phyloP scores from a whole-genome alignment of 257 asterid species.

The Solanum megistacrolobum region DNA sequence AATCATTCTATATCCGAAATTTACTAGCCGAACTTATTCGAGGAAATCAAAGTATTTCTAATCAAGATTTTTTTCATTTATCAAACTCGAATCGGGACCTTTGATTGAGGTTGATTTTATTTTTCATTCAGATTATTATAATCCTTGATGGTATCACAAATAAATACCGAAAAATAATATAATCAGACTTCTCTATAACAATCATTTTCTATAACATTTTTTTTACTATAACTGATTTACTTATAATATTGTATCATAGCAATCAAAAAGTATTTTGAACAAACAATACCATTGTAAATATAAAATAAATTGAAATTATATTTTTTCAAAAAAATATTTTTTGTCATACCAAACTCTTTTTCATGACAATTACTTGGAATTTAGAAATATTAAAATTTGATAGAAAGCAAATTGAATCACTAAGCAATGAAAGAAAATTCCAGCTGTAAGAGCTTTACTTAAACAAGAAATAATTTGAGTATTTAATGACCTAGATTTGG shows the following conservation, averaged over 20 bases:
- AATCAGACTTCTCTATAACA: too few species aligned
- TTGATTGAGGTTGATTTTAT: background rate
- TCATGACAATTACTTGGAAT: background rate
- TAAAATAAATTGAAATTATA: background rate
- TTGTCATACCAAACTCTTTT: background rate
- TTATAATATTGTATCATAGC: background rate
- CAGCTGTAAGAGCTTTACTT: background rate
- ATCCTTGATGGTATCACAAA: background rate
- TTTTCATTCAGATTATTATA: background rate
- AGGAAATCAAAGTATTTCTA: background rate
- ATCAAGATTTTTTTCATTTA: background rate
- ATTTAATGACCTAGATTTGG: background rate
- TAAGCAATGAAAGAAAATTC: background rate
- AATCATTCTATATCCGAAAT: background rate
- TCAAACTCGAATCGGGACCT: fast-evolving
- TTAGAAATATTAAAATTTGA: background rate
- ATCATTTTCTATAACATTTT: background rate
- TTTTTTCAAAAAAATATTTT: background rate
- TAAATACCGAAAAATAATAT: background rate
- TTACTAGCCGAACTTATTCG: fast-evolving
- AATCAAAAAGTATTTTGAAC: background rate
- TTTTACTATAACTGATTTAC: background rate
- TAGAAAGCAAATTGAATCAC: background rate
- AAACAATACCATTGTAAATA: background rate
- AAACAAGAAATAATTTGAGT: background rate